These are phyloP conservation scores for Sporodiniella umbellata DNA, from an alignment of 371 early-diverging fungal genomes.

Conservation along the genomic window DNA sequence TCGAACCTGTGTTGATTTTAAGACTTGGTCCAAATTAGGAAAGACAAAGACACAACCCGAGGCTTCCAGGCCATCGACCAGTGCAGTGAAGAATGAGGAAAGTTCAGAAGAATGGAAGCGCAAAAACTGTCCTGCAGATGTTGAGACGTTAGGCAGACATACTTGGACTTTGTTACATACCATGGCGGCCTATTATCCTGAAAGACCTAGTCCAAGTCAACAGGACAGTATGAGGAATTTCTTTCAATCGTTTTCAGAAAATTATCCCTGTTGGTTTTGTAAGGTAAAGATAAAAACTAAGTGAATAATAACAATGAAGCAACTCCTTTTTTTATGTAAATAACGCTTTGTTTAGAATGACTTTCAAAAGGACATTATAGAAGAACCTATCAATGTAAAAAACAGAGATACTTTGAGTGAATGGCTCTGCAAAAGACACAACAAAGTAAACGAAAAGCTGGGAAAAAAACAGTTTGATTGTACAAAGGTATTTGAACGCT, in stretches of 20 bases:
- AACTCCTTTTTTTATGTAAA: neutral
- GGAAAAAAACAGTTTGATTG: constrained; percentile 96
- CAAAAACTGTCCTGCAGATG: constrained; percentile 88
- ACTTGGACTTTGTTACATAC: constrained; percentile 99
- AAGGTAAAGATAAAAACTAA: too few species aligned
- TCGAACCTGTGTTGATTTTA: constrained; percentile 73
- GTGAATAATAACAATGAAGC: too few species aligned
- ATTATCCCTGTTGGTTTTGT: constrained; percentile 96
- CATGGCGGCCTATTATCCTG: constrained; percentile 97
- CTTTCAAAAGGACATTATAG: constrained; percentile 66
- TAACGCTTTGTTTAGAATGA: constrained; percentile 50
- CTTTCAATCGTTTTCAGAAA: constrained; percentile 71
- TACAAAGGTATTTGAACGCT: constrained; percentile 86
- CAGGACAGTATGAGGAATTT: constrained; percentile 69
- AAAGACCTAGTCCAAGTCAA: constrained; percentile 68
- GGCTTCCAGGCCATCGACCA: neutral
- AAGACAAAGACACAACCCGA: constrained; percentile 31
- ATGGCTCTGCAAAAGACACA: constrained; percentile 97
- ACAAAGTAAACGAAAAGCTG: constrained; percentile 92
- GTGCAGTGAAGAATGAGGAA: too few species aligned
- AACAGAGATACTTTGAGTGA: constrained; percentile 67
- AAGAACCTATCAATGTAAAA: constrained; percentile 83
- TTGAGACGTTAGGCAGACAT: constrained; percentile 81
- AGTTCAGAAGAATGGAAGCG: constrained; percentile 31
- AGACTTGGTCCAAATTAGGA: constrained; percentile 55